Conservation (phyloP, 495 filamentous ascomycete species). For the Jackrogersella multiformis region DNA sequence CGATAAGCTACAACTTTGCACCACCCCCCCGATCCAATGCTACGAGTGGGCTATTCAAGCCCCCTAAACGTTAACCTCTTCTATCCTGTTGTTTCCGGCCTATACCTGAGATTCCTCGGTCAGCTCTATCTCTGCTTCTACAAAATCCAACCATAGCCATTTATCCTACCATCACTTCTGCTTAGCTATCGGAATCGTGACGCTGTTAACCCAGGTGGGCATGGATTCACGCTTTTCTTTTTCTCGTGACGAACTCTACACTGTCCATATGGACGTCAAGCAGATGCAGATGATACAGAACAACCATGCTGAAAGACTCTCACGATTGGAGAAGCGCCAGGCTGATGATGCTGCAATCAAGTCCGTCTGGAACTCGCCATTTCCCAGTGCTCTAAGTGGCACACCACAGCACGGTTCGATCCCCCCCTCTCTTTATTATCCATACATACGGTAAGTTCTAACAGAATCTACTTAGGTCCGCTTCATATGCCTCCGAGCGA, state of each 20-base stretch:
- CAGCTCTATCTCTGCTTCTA: background rate
- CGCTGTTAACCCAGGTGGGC: constrained; percentile 45
- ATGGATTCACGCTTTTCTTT: constrained; percentile 65
- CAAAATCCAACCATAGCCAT: background rate
- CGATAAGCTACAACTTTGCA: constrained; percentile 28
- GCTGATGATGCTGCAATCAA: constrained; percentile 83
- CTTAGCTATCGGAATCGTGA: constrained; percentile 25
- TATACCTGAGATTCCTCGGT: constrained; percentile 5
- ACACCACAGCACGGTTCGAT: constrained; percentile 81
- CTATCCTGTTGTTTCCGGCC: constrained; percentile 17
- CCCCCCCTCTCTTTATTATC: constrained; percentile 8
- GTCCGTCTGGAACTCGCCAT: constrained; percentile 89
- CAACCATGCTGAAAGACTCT: constrained; percentile 82
- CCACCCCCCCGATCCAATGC: constrained; percentile 25
- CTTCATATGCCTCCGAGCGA: constrained; percentile 77
- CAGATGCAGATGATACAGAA: constrained; percentile 80
- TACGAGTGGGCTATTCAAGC: constrained; percentile 38
- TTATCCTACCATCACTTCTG: constrained; percentile 17
- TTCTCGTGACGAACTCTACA: constrained; percentile 79
- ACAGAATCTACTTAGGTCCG: constrained; percentile 64
- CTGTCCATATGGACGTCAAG: constrained; percentile 86
- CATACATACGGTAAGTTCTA: constrained; percentile 33
- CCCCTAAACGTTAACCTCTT: constrained; percentile 10
- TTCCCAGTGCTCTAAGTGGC: constrained; percentile 78
- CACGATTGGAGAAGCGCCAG: constrained; percentile 80